phyloP scores from a whole-genome alignment of 345 rosid genomes.

The Eucalyptus regnans region DNA sequence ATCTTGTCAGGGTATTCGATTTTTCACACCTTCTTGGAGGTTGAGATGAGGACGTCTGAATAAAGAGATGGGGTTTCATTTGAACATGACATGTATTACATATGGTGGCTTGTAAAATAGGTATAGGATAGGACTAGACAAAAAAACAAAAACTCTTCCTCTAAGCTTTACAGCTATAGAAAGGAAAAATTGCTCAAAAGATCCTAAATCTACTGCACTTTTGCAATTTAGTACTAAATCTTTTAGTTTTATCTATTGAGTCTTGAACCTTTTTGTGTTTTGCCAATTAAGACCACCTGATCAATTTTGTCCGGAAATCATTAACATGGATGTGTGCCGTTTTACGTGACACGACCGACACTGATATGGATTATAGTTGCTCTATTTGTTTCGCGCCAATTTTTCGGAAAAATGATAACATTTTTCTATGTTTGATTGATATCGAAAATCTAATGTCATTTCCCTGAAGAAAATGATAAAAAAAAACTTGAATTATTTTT shows the following conservation, averaged over 20 bases:
- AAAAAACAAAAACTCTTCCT: no score
- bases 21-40: not conserved
- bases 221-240: no score
- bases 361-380: fast-evolving
- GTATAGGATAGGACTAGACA: no score
- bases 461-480: fast-evolving
- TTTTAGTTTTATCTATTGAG: no score
- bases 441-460: no score
- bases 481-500: no score
- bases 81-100: no score
- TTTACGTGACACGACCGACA: fast-evolving
- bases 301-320: fast-evolving
- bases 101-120: no score
- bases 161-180: not conserved
- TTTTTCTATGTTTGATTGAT: no score
- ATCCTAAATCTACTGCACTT: fast-evolving
- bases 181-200: fast-evolving
- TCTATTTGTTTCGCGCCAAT: no score
- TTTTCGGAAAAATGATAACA: no score
- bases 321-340: fast-evolving
- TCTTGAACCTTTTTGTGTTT: fast-evolving
- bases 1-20: no score
- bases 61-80: not conserved
- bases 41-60: not conserved
- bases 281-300: fast-evolving